Evolutionary conservation across 2,329 filamentous ascomycete species (phyloP).

Genomic region (Apiospora saccharicola): DNA sequence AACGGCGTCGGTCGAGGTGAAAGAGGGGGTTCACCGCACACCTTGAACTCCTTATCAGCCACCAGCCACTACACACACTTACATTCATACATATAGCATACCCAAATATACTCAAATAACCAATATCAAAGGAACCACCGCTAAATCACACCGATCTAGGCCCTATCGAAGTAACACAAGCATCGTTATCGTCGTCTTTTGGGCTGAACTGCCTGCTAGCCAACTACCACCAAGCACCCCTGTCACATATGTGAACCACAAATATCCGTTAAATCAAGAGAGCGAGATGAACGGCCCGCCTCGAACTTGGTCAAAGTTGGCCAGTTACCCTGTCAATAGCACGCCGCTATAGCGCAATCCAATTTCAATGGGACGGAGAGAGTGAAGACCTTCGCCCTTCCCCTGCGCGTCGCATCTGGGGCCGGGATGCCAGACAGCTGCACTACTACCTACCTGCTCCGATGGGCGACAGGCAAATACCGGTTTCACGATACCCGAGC

Average conservation of each 20-base stretch:
- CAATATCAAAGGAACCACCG: background rate
- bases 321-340: conserved; percentile 12
- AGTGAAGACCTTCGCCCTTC: background rate
- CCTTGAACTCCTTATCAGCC: background rate
- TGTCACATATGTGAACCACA: background rate
- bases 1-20: background rate
- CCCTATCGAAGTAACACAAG: background rate
- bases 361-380: background rate
- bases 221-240: background rate
- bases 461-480: conserved; percentile 6
- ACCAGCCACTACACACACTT: background rate
- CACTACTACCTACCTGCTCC: background rate
- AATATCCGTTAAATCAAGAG: background rate
- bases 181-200: background rate
- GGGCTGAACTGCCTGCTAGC: background rate
- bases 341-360: conserved; percentile 15
- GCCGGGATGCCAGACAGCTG: background rate
- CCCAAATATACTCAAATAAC: background rate
- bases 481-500: background rate
- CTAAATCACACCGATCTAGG: background rate
- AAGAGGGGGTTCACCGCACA: background rate
- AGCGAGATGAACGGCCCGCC: conserved; percentile 5
- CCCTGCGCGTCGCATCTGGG: conserved; percentile 7
- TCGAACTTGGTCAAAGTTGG: background rate
- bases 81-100: background rate